Percentiles rank a stretch among this genome's conserved stretches.
These are phyloP conservation scores for Amyloporia xantha DNA, from an alignment of 768 basidiomycete genomes.

Conservation along the genomic window DNA sequence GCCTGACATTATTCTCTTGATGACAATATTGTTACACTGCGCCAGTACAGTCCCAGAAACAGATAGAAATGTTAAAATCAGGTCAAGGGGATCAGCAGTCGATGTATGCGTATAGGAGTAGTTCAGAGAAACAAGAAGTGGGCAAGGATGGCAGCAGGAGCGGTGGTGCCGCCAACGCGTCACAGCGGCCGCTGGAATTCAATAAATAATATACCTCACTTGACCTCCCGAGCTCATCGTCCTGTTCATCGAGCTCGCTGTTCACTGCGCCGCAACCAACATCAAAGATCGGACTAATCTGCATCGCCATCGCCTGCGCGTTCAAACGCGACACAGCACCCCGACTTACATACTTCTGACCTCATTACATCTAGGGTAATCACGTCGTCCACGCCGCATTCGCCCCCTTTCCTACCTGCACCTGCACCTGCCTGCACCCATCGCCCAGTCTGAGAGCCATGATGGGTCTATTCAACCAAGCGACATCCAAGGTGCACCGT, in stretches of 20 bases:
- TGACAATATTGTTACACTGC: too few relatives aligned
- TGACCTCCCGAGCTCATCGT: neutral
- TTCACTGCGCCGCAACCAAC: neutral
- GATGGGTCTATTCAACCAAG: slow-evolving; percentile 77
- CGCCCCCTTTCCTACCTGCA: neutral
- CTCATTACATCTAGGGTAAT: too few relatives aligned
- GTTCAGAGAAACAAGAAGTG: too few relatives aligned
- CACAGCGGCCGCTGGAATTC: too few relatives aligned
- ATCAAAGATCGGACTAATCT: neutral
- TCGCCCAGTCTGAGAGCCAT: slow-evolving; percentile 36
- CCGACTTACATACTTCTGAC: neutral
- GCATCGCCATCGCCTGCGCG: neutral
- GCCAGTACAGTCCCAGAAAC: too few relatives aligned
- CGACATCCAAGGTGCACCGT: slow-evolving; percentile 56
- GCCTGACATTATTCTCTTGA: too few relatives aligned
- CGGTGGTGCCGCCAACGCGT: too few relatives aligned
- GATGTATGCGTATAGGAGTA: too few relatives aligned
- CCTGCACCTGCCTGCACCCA: neutral
- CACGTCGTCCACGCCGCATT: neutral
- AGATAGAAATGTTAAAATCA: too few relatives aligned
- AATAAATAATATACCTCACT: too few relatives aligned
- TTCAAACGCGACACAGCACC: neutral
- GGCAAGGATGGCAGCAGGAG: too few relatives aligned
- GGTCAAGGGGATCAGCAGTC: too few relatives aligned
- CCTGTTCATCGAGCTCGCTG: neutral